Conservation (phyloP, 768 basidiomycete genomes). For the Termitomyces sp. region DNA sequence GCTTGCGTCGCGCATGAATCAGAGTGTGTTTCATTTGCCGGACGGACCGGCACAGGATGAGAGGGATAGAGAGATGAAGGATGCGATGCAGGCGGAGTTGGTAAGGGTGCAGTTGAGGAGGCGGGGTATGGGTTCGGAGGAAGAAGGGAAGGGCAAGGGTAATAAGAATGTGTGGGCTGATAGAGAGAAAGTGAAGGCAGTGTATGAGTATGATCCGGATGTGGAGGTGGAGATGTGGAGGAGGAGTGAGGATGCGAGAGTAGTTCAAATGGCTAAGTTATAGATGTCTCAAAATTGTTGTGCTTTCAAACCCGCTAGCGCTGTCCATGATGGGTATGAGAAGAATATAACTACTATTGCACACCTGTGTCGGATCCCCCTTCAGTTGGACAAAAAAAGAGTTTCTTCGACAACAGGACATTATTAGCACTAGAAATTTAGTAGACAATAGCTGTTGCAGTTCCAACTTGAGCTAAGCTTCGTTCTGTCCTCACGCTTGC, state of each 20-base stretch:
- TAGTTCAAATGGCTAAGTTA: conserved; percentile 4
- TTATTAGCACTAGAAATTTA: too few species aligned
- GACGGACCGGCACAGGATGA: conserved; percentile 55
- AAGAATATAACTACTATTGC: too few species aligned
- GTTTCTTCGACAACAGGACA: too few species aligned
- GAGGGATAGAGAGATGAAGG: conserved; percentile 50
- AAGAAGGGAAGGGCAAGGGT: conserved; percentile 19
- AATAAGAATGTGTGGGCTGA: conserved; percentile 57
- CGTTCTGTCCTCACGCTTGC: too few species aligned
- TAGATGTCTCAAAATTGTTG: not conserved
- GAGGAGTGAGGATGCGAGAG: not conserved
- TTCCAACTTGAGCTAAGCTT: too few species aligned
- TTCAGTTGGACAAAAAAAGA: not conserved
- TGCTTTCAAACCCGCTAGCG: too few species aligned
- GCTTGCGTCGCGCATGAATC: conserved; percentile 45
- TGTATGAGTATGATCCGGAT: conserved; percentile 59
- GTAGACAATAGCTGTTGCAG: too few species aligned
- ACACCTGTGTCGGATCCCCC: too few species aligned
- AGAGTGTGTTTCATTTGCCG: conserved; percentile 51
- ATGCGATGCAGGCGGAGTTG: conserved; percentile 42
- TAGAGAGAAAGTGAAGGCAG: conserved; percentile 37
- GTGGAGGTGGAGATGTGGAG: conserved; percentile 50
- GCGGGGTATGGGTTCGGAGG: not conserved
- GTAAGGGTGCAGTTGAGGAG: conserved; percentile 7
- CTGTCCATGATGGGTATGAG: too few species aligned